Conservation (phyloP, 2,329 filamentous ascomycete genomes). For the Xylariaceae sp. region DNA sequence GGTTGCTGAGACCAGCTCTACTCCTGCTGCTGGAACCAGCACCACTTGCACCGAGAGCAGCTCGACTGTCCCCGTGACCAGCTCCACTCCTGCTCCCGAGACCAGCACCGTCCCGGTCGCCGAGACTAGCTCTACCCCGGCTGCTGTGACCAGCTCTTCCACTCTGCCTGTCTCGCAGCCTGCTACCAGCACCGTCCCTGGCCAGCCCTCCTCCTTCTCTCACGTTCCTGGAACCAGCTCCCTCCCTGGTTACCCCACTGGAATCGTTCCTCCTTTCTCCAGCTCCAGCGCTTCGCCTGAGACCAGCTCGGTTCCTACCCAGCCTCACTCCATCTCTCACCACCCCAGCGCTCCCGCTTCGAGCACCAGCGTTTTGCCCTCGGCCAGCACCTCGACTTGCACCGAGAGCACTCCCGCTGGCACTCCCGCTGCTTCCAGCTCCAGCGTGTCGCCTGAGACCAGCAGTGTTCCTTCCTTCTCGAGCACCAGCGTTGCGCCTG, state of each 20-base stretch:
- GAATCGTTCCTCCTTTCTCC: neutral
- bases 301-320: too few species aligned
- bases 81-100: slow-evolving; percentile 3
- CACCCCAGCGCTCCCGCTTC: neutral
- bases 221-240: too few species aligned
- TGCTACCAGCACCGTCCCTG: too few species aligned
- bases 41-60: neutral
- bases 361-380: neutral
- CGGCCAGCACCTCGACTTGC: neutral
- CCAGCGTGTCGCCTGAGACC: neutral
- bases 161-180: too few species aligned
- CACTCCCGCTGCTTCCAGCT: neutral
- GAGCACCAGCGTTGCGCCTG: neutral
- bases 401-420: neutral
- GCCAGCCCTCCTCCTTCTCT: neutral
- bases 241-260: slow-evolving; percentile 7
- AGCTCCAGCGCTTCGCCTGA: neutral
- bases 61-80: neutral
- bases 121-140: neutral
- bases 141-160: too few species aligned
- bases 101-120: neutral
- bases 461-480: neutral
- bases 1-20: too few species aligned
- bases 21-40: too few species aligned
- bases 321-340: neutral